Conservation (phyloP, 2,329 filamentous ascomycete species). For the Penicillium aurantiogriseum region DNA sequence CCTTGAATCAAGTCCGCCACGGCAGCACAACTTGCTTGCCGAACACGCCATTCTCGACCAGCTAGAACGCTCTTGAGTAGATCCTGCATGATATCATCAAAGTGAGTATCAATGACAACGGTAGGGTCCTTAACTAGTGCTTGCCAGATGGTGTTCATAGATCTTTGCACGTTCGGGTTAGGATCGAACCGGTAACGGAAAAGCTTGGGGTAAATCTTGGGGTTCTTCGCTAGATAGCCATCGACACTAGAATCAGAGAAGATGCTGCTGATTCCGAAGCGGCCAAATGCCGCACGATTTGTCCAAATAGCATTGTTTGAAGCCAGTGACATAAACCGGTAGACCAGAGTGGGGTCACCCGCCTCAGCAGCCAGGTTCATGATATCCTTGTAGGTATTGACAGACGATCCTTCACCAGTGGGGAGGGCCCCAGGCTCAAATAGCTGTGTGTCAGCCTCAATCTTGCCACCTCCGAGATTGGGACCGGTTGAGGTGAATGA, state of each 20-base stretch:
- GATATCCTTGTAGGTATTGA: constrained; percentile 97
- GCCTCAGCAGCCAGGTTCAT: constrained; percentile 94
- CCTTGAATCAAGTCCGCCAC: constrained; percentile 86
- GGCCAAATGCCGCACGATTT: constrained; percentile 90
- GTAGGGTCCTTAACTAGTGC: constrained; percentile 87
- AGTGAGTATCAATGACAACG: constrained; percentile 73
- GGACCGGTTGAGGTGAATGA: constrained; percentile 71
- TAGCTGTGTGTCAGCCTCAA: constrained; percentile 85
- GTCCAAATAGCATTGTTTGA: constrained; percentile 97
- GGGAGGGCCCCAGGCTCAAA: constrained; percentile 89
- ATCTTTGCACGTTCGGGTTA: constrained; percentile 84
- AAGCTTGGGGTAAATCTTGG: constrained; percentile 91
- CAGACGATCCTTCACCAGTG: constrained; percentile 81
- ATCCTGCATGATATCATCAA: constrained; percentile 86
- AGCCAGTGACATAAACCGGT: constrained; percentile 97
- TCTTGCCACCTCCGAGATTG: constrained; percentile 68
- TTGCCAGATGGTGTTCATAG: constrained; percentile 98
- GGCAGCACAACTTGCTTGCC: constrained; percentile 88
- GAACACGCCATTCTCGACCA: constrained; percentile 87
- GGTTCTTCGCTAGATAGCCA: constrained; percentile 72
- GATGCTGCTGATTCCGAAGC: constrained; percentile 88
- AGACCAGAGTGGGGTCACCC: constrained; percentile 92
- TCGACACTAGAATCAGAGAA: constrained; percentile 76
- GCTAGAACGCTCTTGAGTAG: constrained; percentile 75
- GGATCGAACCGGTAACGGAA: constrained; percentile 95